Evolutionary conservation across 805 yeast genomes (phyloP).

Genomic region (Ogataea trehalophila): DNA sequence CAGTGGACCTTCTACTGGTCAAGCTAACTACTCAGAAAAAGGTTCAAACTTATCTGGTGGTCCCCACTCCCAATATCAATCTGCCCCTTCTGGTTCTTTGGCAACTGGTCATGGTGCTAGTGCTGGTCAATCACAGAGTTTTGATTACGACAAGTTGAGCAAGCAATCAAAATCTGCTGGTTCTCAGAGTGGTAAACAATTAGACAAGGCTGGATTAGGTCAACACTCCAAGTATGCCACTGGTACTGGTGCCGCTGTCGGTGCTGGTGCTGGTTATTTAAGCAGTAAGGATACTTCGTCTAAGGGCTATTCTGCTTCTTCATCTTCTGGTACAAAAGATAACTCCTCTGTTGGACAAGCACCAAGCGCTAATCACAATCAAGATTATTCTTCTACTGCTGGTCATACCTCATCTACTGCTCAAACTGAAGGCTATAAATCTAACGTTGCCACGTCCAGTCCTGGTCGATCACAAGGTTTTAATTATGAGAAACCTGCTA

Average conservation of each 20-base stretch:
- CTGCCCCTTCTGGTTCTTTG: not conserved
- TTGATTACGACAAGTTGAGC: slow-evolving; percentile 7
- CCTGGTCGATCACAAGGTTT: not conserved
- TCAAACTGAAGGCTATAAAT: not conserved
- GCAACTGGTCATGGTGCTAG: too few species aligned
- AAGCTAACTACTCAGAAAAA: not conserved
- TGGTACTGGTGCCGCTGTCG: slow-evolving; percentile 7
- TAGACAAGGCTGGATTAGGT: slow-evolving; percentile 10
- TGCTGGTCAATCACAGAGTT: not conserved
- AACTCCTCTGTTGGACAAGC: too few species aligned
- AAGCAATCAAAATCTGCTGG: slow-evolving; percentile 7
- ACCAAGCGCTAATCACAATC: too few species aligned
- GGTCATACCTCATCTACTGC: too few species aligned
- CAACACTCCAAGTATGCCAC: slow-evolving; percentile 10
- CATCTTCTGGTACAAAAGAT: not conserved
- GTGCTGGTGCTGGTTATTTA: slow-evolving; percentile 12
- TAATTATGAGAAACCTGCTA: slow-evolving; percentile 6
- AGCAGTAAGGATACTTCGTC: not conserved
- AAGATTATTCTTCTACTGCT: too few species aligned
- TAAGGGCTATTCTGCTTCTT: too few species aligned
- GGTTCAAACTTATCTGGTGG: not conserved
- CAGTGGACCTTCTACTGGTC: not conserved
- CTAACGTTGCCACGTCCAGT: not conserved
- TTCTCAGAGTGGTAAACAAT: slow-evolving; percentile 6
- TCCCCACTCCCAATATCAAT: not conserved